Base-by-base conservation (phyloP, 192 early-diverging fungal species). In the Mortierella antarctica region DNA sequence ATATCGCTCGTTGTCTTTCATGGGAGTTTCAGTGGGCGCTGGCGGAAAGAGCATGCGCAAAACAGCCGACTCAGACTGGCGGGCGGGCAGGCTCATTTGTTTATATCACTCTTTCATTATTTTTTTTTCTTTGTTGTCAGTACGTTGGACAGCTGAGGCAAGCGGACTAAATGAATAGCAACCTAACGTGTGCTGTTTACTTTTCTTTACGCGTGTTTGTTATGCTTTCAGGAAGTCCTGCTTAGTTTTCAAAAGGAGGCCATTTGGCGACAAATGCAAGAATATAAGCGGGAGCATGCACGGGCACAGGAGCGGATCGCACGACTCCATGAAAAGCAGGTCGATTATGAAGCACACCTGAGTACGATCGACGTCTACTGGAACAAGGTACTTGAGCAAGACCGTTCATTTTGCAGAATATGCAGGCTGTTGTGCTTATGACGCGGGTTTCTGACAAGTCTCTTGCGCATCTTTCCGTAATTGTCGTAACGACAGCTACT, bases 201-300 rank as follows among this genome's bases (percentile, higher is more conserved):
- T 42, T 57, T 20, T 56, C 23, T 18, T 60, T 59, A 23, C 39
- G 20, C 17, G 15, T 31, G 31, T 31, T 53, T n/a, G n/a, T 63
- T 62, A 23, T 64, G 31, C 11, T 47, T 6, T 40, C 68, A 80
- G 77, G 77, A 80, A 13, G 61, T 57, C 17, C 46, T 79, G 4
- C 53, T 57, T 6, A 80, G 52, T 48, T 91, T 87, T 68, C 90
- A 91, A 85, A 91, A 90, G 71, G 90, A 91, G 14, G 90, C 89
- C 14, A 91, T 91, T 46, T 91, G 88, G 87, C 71, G 89, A 31
- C 88, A 91, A 69, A 91, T 91, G 90, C 87, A 89, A 83, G 89
- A 89, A 66, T 91, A 91, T 77, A 91, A 91, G 74, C 84, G 90
- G 42, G 86, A 91, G 57, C 83, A 83, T 49, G 59, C 65, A 21